Base-by-base conservation (phyloP, 805 yeast species). In the Schwanniomyces occidentalis region DNA sequence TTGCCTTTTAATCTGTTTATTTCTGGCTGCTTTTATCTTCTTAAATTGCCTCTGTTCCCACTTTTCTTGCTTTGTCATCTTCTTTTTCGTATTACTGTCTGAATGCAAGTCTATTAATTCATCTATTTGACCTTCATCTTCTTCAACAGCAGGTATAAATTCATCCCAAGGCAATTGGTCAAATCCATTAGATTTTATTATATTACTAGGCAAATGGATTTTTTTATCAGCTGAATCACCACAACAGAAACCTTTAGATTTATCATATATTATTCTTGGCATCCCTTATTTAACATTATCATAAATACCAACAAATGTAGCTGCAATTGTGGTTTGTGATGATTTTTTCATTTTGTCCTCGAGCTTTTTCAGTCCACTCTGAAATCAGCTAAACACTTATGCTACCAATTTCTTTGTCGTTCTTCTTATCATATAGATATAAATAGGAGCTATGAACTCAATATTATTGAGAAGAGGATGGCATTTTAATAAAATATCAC, bases 111-210 rank as follows among this genome's bases (percentile, higher is more conserved):
- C 27, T 35, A 24, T 42, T 8, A 14, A n/a, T 5, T 16, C 34
- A 13, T 24, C 43, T n/a, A 16, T 42, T 8, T 33, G 38, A 14
- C 32, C 32, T 34, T 20, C 46, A 15, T 28, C 34, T 15, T 38
- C 27, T 13, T 38, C 38, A 30, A 24, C 9, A 34, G 31, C 19
- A 9, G 18, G 28, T 14, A 34, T 5, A 25, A 26, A 23, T n/a
- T 35, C 29, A 27, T 35, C 27, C 42, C 42, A 39, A 10, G 39
- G 36, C 14, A 73, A 51, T 24, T 48, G 59, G 37, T 71, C 75
- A 43, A 73, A 66, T 9, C 78, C 79, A 45, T 61, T 61, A 2
- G 42, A 42, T 15, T 16, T 20, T n/a, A 29, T 16, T 2, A 16
- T 18, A 12, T 13, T 16, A 8, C 17, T 14, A 12, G 21, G 9